Percentiles rank a stretch among this genome's conserved stretches.
These are phyloP conservation scores for Exophiala viscosa DNA, from an alignment of 2,329 filamentous ascomycete genomes.

Conservation along the genomic window DNA sequence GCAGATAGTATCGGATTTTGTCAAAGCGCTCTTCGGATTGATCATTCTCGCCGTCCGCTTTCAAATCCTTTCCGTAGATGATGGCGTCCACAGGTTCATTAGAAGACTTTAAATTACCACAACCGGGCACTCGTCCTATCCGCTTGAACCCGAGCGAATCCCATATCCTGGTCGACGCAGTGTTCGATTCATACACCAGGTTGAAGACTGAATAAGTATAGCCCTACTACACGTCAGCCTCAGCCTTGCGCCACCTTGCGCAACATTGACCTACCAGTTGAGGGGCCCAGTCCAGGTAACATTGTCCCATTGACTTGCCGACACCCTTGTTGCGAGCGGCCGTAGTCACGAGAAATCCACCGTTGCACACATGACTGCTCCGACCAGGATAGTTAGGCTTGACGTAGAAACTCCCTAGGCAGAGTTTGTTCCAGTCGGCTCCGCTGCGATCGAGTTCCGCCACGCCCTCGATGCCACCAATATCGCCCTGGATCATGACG, in stretches of 20 bases:
- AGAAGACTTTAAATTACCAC: conserved; percentile 66
- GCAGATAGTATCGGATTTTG: conserved; percentile 96
- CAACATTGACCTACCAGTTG: conserved; percentile 46
- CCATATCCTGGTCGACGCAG: conserved; percentile 86
- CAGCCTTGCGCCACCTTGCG: background rate
- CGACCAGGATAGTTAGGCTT: conserved; percentile 90
- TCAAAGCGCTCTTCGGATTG: conserved; percentile 96
- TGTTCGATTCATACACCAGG: conserved; percentile 89
- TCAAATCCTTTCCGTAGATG: conserved; percentile 66
- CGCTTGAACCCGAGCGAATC: conserved; percentile 89
- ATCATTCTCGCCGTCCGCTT: conserved; percentile 69
- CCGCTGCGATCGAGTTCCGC: conserved; percentile 48
- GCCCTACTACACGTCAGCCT: conserved; percentile 48
- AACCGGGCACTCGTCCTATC: conserved; percentile 75
- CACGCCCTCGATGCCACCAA: conserved; percentile 59
- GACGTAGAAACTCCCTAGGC: conserved; percentile 88
- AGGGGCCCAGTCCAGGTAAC: conserved; percentile 73
- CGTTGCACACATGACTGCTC: conserved; percentile 82
- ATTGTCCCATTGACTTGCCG: conserved; percentile 70
- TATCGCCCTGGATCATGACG: conserved; percentile 78
- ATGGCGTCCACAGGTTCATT: conserved; percentile 69
- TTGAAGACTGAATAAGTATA: conserved; percentile 95
- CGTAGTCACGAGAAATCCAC: conserved; percentile 71
- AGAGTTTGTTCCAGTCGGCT: conserved; percentile 74
- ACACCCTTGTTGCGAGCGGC: conserved; percentile 70